A percentile compares a stretch with the other conserved stretches of the same genome.
phyloP scores from a whole-genome alignment of 177 flowering plant species.

The Telopea speciosissima region DNA sequence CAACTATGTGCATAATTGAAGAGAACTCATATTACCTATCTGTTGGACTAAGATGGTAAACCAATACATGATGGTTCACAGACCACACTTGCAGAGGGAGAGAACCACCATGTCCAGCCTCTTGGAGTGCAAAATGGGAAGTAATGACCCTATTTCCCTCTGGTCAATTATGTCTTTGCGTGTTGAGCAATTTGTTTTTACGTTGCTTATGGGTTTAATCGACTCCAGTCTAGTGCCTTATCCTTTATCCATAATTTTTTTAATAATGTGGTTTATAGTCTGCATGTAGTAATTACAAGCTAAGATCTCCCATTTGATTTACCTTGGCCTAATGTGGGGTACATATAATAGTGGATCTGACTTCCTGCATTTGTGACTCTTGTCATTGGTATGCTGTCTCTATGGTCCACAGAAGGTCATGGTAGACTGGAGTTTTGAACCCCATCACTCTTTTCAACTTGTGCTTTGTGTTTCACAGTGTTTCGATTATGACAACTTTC shows the following conservation, averaged over 20 bases:
- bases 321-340: neutral
- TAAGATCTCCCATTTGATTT: neutral
- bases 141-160: neutral
- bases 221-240: neutral
- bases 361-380: neutral
- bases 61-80: neutral
- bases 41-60: neutral
- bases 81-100: neutral
- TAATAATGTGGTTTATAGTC: neutral
- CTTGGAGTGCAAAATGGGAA: neutral
- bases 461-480: slow-evolving; percentile 37
- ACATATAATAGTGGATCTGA: neutral
- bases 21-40: neutral
- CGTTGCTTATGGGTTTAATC: neutral
- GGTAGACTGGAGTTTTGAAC: neutral
- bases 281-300: neutral
- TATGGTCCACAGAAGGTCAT: neutral
- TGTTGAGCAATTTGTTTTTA: neutral
- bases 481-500: slow-evolving; percentile 74
- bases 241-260: too few species aligned
- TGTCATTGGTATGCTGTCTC: neutral
- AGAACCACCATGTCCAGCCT: neutral
- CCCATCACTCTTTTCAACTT: neutral
- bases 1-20: neutral
- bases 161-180: too few species aligned